Evolutionary conservation across 331 rosid species (phyloP).

Genomic region (Rhamnella rubrinervis): DNA sequence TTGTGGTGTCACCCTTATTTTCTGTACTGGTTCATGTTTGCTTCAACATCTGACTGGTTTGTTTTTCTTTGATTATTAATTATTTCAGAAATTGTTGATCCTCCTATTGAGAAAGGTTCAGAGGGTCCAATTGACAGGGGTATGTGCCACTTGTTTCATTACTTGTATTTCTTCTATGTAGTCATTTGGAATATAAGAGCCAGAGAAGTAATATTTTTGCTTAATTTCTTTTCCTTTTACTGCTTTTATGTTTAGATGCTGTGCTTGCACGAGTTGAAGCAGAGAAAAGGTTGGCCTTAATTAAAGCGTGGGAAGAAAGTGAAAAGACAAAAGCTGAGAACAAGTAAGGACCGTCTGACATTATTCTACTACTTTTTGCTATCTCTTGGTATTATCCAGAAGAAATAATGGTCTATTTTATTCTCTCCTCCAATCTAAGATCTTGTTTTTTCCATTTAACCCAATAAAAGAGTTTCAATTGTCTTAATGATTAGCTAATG

Average conservation of each 20-base stretch:
- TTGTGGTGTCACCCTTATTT: background rate
- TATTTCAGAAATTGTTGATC: slow-evolving; percentile 40
- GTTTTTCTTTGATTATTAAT: background rate
- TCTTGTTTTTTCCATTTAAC: too few species aligned
- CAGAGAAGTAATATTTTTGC: background rate
- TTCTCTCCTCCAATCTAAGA: too few species aligned
- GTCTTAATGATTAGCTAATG: background rate
- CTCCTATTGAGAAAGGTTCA: slow-evolving; percentile 25
- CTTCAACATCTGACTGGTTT: background rate
- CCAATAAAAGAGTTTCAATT: too few species aligned
- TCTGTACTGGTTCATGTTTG: background rate
- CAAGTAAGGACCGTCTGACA: slow-evolving; percentile 43
- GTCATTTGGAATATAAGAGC: background rate
- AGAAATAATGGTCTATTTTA: too few species aligned
- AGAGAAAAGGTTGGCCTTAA: slow-evolving; percentile 77
- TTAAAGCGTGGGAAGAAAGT: slow-evolving; percentile 95
- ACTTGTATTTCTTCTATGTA: background rate
- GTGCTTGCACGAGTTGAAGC: slow-evolving; percentile 49
- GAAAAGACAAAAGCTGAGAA: slow-evolving; percentile 81
- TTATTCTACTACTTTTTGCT: background rate
- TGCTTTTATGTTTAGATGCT: slow-evolving; percentile 37
- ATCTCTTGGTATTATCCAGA: too few species aligned
- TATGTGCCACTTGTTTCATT: slow-evolving; percentile 3
- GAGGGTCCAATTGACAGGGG: slow-evolving; percentile 46
- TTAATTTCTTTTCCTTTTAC: background rate